Base-by-base conservation (phyloP, 257 asterid genomes). In the Gentiana dahurica region DNA sequence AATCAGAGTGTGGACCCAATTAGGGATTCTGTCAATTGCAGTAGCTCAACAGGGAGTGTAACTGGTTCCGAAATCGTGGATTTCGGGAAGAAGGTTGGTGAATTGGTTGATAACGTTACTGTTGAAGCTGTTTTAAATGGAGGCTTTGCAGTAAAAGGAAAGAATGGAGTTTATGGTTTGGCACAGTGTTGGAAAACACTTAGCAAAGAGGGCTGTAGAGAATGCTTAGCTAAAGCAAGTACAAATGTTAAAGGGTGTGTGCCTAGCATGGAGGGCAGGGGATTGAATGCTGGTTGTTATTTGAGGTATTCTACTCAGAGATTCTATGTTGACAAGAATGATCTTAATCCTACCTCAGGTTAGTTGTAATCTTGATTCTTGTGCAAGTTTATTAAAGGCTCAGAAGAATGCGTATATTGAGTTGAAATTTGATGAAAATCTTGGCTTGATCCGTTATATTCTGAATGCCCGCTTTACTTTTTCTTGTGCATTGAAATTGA, bases 151-250 rank as follows among this genome's bases (percentile, higher is more conserved):
- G 79, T 55, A 63, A 54, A 15, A 63, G 81, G 75, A 60, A 44
- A 54, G 57, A 70, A 71, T 49, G 94, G 95, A 45, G 88, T 79
- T 65, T 86, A 69, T 68, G 97, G 93, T 50, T 78, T 89, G 85
- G 95, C 94, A 41, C 83, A 89, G 79, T 89, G 97, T 67, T 89
- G 97, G 97, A 66, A 63, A 53, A 86, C 86, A 24, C 60, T 89
- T 76, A 77, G 73, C 48, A 35, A 12, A 43, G 72, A 76, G 4
- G 87, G 92, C 57, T 89, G 97, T 64, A 69, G 79, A 66, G 70
- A 62, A 61, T 89, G 97, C 73, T 80, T 89, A 81, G 82, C 69
- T 8, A 80, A 79, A 74, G 97, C 95, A 39, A 74, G 72, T 36
- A 67, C 62, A 38, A 77, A 80, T 43, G 66, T 81, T 7, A 68